Evolutionary conservation across 2,329 filamentous ascomycete genomes (phyloP).

Genomic region (Pseudocercospora cruenta): DNA sequence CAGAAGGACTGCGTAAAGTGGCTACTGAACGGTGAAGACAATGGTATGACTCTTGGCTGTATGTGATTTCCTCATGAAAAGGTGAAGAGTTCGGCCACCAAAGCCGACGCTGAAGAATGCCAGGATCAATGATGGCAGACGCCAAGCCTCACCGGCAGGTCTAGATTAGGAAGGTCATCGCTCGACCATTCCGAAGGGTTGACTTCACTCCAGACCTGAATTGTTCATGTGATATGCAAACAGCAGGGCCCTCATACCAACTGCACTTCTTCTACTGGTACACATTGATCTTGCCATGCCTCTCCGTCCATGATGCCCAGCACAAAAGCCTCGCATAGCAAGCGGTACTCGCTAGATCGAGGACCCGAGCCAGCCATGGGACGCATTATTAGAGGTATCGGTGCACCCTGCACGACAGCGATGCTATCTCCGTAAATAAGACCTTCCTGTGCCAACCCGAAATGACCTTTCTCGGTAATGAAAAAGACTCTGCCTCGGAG

Average conservation of each 20-base stretch:
- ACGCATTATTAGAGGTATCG: slow-evolving; percentile 23
- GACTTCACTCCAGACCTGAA: not conserved
- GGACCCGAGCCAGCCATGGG: slow-evolving; percentile 14
- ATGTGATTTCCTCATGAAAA: not conserved
- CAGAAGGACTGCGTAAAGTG: not conserved
- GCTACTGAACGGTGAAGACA: not conserved
- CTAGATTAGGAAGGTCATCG: not conserved
- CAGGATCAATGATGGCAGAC: not conserved
- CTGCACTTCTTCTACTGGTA: slow-evolving; percentile 14
- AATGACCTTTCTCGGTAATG: slow-evolving; percentile 24
- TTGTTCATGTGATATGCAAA: not conserved
- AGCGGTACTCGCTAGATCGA: slow-evolving; percentile 12
- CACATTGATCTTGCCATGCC: slow-evolving; percentile 14
- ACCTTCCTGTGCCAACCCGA: slow-evolving; percentile 23
- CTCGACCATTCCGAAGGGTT: not conserved
- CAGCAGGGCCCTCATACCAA: not conserved
- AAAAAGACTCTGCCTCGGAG: slow-evolving; percentile 27
- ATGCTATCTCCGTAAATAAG: slow-evolving; percentile 23
- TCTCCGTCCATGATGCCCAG: slow-evolving; percentile 26
- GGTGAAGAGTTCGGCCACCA: not conserved
- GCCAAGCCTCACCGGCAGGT: not conserved
- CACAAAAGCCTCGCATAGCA: slow-evolving; percentile 24
- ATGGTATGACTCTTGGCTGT: not conserved
- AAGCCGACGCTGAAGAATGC: not conserved
- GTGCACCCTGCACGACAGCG: slow-evolving; percentile 18